Base-by-base conservation (phyloP, 208 protist species). In the Leishmania tarentolae region DNA sequence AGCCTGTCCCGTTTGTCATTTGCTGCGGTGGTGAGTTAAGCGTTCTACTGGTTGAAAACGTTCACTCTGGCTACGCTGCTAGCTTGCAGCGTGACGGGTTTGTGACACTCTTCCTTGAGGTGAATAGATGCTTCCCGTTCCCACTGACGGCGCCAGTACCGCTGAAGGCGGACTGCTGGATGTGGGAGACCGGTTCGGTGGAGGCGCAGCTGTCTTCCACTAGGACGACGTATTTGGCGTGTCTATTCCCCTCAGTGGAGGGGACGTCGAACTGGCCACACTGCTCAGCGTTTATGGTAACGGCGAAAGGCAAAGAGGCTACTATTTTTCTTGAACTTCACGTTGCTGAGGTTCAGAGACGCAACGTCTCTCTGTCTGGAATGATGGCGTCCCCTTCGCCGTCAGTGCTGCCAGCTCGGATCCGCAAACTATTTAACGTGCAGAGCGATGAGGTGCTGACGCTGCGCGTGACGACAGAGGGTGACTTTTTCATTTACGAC, bases 401-500 rank as follows among this genome's bases (percentile, higher is more conserved):
- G 69, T n/a, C 40, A 9, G 44, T 46, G 37, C 78, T 75, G 28
- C 79, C 71, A 3, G 91, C 90, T 69, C 68, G 71, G 40, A 87
- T 86, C 76, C 88, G 87, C 52, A 92, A 91, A 71, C 89, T 87
- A 31, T 92, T 97, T 59, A 92, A 82, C 79, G 68, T 96, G 44
- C 71, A 87, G 61, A 89, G 88, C 44, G 90, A 90, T 61, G 94
- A 97, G 76, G 75, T 92, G 47, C 75, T 97, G 50, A 95, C 83
- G n/a, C 53, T 96, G 53, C 88, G 87, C 3, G 93, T 97, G 74
- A 93, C 94, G 3, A 85, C 86, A 17, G 92, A 97, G 24, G 90
- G 88, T 1, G 94, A 97, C 75, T 94, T 97, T 86, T 90, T 96
- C 69, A 81, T 97, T 24, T 94, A 87, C 70, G 94, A 96, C 75